Percentiles rank a stretch among this genome's conserved stretches.
Evolutionary conservation across 169 alveolate species (phyloP).

Genomic region (Perkinsus olseni): DNA sequence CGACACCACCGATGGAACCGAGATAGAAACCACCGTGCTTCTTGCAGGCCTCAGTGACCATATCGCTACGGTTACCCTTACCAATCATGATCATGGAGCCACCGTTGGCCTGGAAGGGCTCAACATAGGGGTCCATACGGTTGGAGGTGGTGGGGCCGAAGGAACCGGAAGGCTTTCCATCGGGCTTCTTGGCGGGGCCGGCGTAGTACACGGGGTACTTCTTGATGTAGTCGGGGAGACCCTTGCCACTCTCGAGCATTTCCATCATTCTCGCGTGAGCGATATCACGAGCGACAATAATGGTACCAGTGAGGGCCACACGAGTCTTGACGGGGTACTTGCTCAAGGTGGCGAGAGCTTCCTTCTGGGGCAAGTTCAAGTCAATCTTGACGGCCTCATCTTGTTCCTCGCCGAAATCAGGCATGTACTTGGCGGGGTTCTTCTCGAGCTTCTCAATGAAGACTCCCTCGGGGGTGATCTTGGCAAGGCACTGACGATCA

Average conservation of each 20-base stretch:
- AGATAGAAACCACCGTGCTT: constrained; percentile 66
- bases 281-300: constrained; percentile 75
- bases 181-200: constrained; percentile 74
- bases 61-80: constrained; percentile 62
- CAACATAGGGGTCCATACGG: constrained; percentile 74
- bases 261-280: constrained; percentile 72
- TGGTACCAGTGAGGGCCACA: constrained; percentile 44
- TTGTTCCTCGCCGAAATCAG: background rate
- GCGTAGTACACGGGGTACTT: constrained; percentile 75
- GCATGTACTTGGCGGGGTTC: constrained; percentile 60
- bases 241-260: constrained; percentile 44
- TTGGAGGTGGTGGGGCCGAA: constrained; percentile 85
- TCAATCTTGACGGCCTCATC: constrained; percentile 46
- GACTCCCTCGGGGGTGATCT: constrained; percentile 47
- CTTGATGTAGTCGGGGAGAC: constrained; percentile 62
- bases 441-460: constrained; percentile 66
- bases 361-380: constrained; percentile 60
- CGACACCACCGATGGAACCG: constrained; percentile 77
- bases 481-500: constrained; percentile 65
- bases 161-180: constrained; percentile 67
- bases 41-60: constrained; percentile 60
- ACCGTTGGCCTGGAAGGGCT: constrained; percentile 51
- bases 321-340: constrained; percentile 60
- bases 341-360: constrained; percentile 29
- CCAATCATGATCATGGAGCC: constrained; percentile 66